A percentile compares a stretch with the other conserved stretches of the same genome.
These are phyloP conservation scores for Xylariales sp. DNA, from an alignment of 2,329 filamentous ascomycete genomes.

Conservation along the genomic window DNA sequence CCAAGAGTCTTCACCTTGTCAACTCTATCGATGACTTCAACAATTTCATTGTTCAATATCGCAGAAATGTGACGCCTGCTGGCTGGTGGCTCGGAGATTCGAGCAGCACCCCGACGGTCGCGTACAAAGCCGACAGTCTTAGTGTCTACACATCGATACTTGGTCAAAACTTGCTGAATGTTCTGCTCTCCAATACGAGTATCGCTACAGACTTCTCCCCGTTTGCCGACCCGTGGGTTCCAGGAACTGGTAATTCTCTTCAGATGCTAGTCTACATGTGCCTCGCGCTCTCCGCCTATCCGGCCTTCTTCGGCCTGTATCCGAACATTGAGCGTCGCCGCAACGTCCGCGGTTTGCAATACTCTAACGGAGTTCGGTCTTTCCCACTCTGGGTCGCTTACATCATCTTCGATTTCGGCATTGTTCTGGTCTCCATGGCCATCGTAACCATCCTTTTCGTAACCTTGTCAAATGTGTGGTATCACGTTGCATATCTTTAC, in stretches of 20 bases:
- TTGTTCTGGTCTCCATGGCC: conserved; percentile 64
- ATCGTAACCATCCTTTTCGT: conserved; percentile 67
- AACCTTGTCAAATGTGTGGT: conserved; percentile 64
- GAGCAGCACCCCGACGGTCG: conserved; percentile 57
- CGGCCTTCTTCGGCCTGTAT: conserved; percentile 85
- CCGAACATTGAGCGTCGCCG: conserved; percentile 77
- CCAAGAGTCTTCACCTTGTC: conserved; percentile 45
- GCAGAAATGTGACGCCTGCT: conserved; percentile 68
- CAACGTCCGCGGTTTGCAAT: conserved; percentile 80
- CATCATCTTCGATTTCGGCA: conserved; percentile 71
- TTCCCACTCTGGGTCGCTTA: conserved; percentile 85
- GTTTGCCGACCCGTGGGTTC: conserved; percentile 71
- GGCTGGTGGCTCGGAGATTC: conserved; percentile 71
- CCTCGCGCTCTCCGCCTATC: conserved; percentile 72
- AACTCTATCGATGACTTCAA: conserved; percentile 67
- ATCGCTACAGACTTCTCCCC: conserved; percentile 69
- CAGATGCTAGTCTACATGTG: conserved; percentile 81
- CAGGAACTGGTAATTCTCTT: conserved; percentile 65
- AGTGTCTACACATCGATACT: conserved; percentile 53
- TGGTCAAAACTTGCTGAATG: conserved; percentile 62
- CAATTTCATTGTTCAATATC: conserved; percentile 56
- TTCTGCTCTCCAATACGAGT: conserved; percentile 60
- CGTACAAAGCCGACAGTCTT: conserved; percentile 63
- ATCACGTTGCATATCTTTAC: conserved; percentile 76
- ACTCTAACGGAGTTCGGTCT: conserved; percentile 84